Base-by-base conservation (phyloP, 768 basidiomycete genomes). In the Lactifluus piperatus region DNA sequence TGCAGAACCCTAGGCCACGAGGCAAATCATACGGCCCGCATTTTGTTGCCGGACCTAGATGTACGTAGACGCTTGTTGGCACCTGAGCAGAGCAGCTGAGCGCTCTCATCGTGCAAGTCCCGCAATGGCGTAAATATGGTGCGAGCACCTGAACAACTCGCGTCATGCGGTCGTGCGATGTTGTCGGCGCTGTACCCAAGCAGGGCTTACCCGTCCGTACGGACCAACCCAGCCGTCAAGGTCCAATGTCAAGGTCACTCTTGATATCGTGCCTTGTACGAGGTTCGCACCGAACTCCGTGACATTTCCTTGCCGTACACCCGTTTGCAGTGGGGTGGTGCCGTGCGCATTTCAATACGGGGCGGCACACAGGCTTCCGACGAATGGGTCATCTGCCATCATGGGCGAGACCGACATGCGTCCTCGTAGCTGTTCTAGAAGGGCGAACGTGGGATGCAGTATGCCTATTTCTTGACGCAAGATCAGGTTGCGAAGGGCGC, bases 31-130 rank as follows among this genome's bases (percentile, higher is more conserved):
- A 18, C 45, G 47, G 39, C 5, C 26, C 37, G 24, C 18, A 11
- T 36, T 45, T 30, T n/a, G 22, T 39, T 43, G 29, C 58, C 58
- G 58, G 46, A 48, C 30, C 30, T 30, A 20, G 37, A n/a, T 4
- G 5, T 11, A 20, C 41, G 51, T 37, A 29, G 22, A 22, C 22
- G 36, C 44, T 29, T 16, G n/a, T 9, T 34, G 27, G 34, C 43
- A 55, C 27, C 26, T 55, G 54, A 60, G 48, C 53, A 8, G 36
- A 53, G 47, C 57, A 60, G 58, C 53, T 37, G 58, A 51, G 30
- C 53, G 44, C 54, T 54, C 52, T 54, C 58, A 45, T 58, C 57
- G 51, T 32, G 22, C 22, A 7, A 20, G 22, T 39, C 46, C 29
- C 41, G 22, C 52, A 37, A 53, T 46, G 26, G 30, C 41, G 39